A percentile compares a stretch with the other conserved stretches of the same genome.
These are phyloP conservation scores for Globisporangium cystogenes DNA, from an alignment of 352 stramenopile species.

Conservation along the genomic window DNA sequence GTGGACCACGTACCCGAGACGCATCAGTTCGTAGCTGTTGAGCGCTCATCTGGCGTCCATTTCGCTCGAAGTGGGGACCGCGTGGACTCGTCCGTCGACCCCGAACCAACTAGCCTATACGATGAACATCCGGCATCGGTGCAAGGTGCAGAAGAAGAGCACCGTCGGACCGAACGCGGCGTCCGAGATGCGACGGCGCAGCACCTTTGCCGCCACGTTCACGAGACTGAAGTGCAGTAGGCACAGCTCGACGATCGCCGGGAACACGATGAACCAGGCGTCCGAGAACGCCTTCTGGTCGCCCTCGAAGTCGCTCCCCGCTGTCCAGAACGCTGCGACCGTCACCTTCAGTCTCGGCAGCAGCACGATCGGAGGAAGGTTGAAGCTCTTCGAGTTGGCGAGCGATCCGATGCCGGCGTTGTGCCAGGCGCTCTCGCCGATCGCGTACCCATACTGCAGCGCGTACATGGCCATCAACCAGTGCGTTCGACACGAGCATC, in stretches of 20 bases:
- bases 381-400: slow-evolving; percentile 3
- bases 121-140: slow-evolving; percentile 1
- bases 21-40: slow-evolving; percentile 14
- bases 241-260: slow-evolving; percentile 17
- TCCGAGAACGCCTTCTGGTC: slow-evolving; percentile 11
- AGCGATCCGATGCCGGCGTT: slow-evolving; percentile 4
- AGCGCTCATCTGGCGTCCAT: neutral
- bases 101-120: neutral
- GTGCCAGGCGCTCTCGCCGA: neutral
- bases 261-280: slow-evolving; percentile 28
- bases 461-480: too few species aligned
- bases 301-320: slow-evolving; percentile 20
- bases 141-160: slow-evolving; percentile 9
- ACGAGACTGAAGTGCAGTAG: slow-evolving; percentile 21
- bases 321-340: slow-evolving; percentile 20
- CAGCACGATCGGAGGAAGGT: slow-evolving; percentile 14
- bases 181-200: slow-evolving; percentile 17
- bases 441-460: neutral
- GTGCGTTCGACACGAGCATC: slow-evolving; percentile 4
- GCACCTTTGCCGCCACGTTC: slow-evolving; percentile 11
- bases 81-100: neutral
- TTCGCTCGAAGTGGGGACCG: slow-evolving; percentile 3
- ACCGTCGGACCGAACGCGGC: slow-evolving; percentile 19
- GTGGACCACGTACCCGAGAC: slow-evolving; percentile 19
- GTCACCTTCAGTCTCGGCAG: slow-evolving; percentile 15